Evolutionary conservation across 371 early-diverging fungal species (phyloP), one percentile per base, ranked within the genome.

Genomic region (Apophysomyces variabilis): DNA sequence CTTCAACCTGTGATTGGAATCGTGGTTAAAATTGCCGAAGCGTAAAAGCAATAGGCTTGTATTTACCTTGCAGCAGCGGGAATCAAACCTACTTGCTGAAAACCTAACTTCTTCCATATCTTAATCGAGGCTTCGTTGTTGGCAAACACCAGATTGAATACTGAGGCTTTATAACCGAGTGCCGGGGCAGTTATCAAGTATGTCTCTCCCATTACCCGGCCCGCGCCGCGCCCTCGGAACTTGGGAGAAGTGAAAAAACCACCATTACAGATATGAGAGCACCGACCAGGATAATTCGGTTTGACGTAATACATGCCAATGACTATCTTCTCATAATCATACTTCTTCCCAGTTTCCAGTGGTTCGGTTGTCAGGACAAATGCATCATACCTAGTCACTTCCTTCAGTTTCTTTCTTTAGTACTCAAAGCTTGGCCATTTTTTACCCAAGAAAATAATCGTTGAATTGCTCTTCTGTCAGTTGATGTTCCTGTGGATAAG

Each of bases 61-160:
- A 26, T 80, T 63, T 74, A 57, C 76, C 80, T 72, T 69, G 88
- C 90, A 57, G 87, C 89, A 39, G 87, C 78, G 11, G 92, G 92
- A 38, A 92, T 66, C 6, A 87, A 75, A 4, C 92, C 93, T 58
- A 88, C 82, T 67, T 87, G 81, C 54, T 80, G 58, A 68, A 93
- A 93, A 3, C 91, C 92, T 9, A 89, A 74, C n/a, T 72, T 70
- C 39, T 75, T 74, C 92, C 92, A 92, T 38, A 92, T 79, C 14
- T 75, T 67, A 59, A 91, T 82, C 1, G 89, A 89, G 12, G 88
- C 87, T 18, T 72, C 77, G 66, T 93, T 92, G 57, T 80, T 87
- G 3, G 69, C 86, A 80, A 92, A 93, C 14, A 93, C 93, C 5
- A 93, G 82, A 65, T 93, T 93, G 76, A 93, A 93, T 73, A 93